These are phyloP conservation scores for Tylopilus vinaceipallidus DNA, from an alignment of 768 basidiomycete species.

Conservation along the genomic window DNA sequence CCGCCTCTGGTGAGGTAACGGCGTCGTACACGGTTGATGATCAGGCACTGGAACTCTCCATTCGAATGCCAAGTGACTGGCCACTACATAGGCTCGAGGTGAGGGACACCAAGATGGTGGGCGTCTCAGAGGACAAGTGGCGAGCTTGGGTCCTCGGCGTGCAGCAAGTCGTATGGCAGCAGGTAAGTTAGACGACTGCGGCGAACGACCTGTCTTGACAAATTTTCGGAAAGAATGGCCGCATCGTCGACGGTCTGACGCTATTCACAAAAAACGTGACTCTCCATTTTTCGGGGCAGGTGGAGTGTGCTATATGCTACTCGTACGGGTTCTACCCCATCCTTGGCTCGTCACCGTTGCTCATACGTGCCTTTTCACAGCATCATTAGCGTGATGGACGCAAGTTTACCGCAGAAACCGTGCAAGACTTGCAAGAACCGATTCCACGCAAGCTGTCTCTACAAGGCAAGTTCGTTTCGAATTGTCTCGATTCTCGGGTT, in stretches of 20 bases:
- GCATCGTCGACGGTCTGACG: conserved; percentile 81
- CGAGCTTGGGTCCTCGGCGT: conserved; percentile 91
- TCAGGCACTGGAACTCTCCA: conserved; percentile 83
- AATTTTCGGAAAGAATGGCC: conserved; percentile 63
- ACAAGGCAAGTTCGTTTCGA: conserved; percentile 55
- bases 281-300: conserved; percentile 92
- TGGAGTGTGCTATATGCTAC: conserved; percentile 96
- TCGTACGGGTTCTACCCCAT: conserved; percentile 49
- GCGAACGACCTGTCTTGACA: neutral
- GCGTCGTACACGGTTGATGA: conserved; percentile 90
- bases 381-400: conserved; percentile 89
- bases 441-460: conserved; percentile 90
- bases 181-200: conserved; percentile 51
- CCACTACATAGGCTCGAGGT: conserved; percentile 87
- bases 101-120: conserved; percentile 79
- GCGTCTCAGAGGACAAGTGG: conserved; percentile 89
- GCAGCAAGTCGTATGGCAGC: conserved; percentile 85
- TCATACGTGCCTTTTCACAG: conserved; percentile 37
- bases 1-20: conserved; percentile 73
- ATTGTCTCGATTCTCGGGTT: neutral
- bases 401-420: conserved; percentile 81
- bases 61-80: conserved; percentile 88
- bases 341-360: neutral
- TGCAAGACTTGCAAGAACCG: conserved; percentile 94
- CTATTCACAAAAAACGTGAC: conserved; percentile 94